Evolutionary conservation across 1,139 yeast genomes (phyloP), one percentile per base, ranked within the genome.

Genomic region (Nakaseomyces nivariensis): DNA sequence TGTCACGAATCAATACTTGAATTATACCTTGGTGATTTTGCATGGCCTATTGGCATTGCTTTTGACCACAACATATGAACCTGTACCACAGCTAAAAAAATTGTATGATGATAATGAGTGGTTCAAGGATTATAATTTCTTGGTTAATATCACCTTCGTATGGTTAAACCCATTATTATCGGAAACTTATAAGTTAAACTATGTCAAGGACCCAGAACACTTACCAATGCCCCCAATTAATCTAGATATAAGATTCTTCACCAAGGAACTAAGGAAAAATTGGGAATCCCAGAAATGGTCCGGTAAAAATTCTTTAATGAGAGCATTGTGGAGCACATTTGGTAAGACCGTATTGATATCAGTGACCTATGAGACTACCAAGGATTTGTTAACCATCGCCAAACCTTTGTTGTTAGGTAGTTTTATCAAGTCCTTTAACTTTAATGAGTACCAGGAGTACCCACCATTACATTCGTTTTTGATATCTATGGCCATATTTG

Each of bases 91-190:
- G 55, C 67, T 79, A 36, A 48, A 60, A 5, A 72, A 72, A 5
- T 71, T 69, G 54, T 77, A 63, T 51, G 40, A 60, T 3, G 62
- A 61, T n/a, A 55, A 64, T 11, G 55, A 55, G 6, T 61, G 72
- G 5, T 57, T 64, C n/a, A 64, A 66, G 1, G 77, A 79, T 37
- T 66, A 63, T 7, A 76, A 79, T 56, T 56, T 78, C n/a, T 58
- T 79, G 24, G 76, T 81, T 4, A 65, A 67, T 43, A 58, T 78
- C 31, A 78, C 85, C 0, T 81, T 78, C 56, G 69, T 76, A 7
- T 81, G 85, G 85, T 78, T 82, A 82, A 81, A 80, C 57, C 69
- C 68, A 1, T 59, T 82, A 52, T 74, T 82, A 37, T 58, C 62
- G 27, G 74, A 74, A 49, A 78, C 83, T 0, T 76, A 77, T 52